A percentile compares a stretch with the other conserved stretches of the same genome.
Evolutionary conservation across 192 early-diverging fungal species (phyloP).

Genomic region (Gryganskiella cystojenkinii): DNA sequence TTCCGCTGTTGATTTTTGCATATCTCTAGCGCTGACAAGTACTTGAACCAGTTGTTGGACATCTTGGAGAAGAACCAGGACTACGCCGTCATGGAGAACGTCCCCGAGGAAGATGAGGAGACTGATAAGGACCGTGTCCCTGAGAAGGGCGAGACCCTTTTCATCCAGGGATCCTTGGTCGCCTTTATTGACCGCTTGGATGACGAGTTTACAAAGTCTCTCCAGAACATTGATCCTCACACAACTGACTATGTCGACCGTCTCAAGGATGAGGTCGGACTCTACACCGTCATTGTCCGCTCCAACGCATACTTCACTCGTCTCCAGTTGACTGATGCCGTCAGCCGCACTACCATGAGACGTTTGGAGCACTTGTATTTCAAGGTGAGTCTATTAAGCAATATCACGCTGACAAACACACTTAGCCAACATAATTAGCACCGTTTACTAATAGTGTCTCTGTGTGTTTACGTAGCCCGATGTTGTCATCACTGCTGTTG

Average conservation of each 20-base stretch:
- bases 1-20: neutral
- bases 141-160: conserved; percentile 61
- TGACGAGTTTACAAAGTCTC: conserved; percentile 95
- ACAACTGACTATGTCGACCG: conserved; percentile 95
- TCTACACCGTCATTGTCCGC: conserved; percentile 90
- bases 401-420: neutral
- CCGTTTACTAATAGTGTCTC: neutral
- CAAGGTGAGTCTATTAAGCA: conserved; percentile 63
- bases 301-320: conserved; percentile 90
- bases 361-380: conserved; percentile 96
- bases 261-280: conserved; percentile 84
- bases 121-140: conserved; percentile 66
- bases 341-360: conserved; percentile 82
- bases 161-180: conserved; percentile 84
- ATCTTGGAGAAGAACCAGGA: conserved; percentile 79
- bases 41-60: conserved; percentile 80
- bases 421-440: neutral
- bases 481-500: conserved; percentile 79
- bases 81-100: conserved; percentile 74
- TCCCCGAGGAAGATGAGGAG: conserved; percentile 71
- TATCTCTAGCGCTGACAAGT: conserved; percentile 56
- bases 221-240: conserved; percentile 96
- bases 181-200: conserved; percentile 92
- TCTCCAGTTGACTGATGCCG: conserved; percentile 60
- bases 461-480: conserved; percentile 70